Evolutionary conservation across 306 rosid species (phyloP).

Genomic region (Albizia julibrissin): DNA sequence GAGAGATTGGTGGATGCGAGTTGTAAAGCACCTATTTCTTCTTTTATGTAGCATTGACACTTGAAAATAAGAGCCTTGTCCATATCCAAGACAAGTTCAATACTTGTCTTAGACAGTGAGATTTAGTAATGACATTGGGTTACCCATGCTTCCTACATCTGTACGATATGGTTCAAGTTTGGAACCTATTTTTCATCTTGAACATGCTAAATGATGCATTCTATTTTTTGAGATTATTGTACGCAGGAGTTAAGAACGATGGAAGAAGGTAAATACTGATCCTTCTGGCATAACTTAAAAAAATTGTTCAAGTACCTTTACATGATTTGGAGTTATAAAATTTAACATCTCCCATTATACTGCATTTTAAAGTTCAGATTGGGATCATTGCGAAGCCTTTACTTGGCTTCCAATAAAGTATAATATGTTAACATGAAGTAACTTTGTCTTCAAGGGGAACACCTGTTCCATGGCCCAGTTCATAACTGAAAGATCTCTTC

Average conservation of each 20-base stretch:
- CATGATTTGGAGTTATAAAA: not conserved
- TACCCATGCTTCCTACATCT: not conserved
- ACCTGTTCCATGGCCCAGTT: not conserved
- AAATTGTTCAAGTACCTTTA: conserved; percentile 12
- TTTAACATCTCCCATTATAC: conserved; percentile 8
- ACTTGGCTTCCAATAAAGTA: not conserved
- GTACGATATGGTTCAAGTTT: conserved; percentile 1
- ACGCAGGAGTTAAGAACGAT: not conserved
- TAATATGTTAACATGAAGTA: not conserved
- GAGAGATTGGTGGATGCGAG: conserved; percentile 12
- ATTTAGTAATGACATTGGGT: not conserved
- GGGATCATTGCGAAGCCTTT: not conserved
- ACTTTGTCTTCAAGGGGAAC: not conserved
- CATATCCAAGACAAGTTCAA: not conserved
- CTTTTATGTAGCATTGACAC: conserved; percentile 1
- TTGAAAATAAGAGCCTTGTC: not conserved
- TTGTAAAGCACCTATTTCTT: conserved; percentile 13
- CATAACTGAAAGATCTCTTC: not conserved
- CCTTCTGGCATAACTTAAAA: conserved; percentile 5
- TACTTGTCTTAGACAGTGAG: not conserved
- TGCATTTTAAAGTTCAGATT: not conserved
- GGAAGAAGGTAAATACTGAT: conserved; percentile 6
- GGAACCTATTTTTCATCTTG: conserved; percentile 1
- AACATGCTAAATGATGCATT: not conserved
- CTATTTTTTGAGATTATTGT: not conserved